These are phyloP conservation scores for Clonostachys chloroleuca DNA, from an alignment of 2,329 filamentous ascomycete species.

Conservation along the genomic window DNA sequence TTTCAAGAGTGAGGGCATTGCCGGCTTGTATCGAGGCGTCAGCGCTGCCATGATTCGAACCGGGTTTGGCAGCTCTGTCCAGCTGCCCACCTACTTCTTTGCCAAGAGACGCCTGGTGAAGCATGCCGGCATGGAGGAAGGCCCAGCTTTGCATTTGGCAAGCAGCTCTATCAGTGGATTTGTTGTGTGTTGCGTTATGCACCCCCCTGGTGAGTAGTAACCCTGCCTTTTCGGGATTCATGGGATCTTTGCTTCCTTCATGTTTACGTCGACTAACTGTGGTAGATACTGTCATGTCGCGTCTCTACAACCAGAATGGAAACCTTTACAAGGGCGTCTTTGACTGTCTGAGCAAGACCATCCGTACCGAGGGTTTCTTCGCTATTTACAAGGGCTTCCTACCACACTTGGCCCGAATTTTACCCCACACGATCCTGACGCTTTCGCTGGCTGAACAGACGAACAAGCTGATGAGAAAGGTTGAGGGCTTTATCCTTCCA, in stretches of 20 bases:
- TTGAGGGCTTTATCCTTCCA: constrained; percentile 60
- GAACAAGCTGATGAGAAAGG: constrained; percentile 80
- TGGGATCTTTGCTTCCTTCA: no score
- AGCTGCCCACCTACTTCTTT: constrained; percentile 97
- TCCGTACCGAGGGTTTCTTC: constrained; percentile 84
- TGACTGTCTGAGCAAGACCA: constrained; percentile 86
- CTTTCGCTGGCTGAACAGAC: constrained; percentile 94
- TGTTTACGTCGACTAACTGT: background rate
- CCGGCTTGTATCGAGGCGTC: constrained; percentile 85
- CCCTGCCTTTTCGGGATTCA: no score
- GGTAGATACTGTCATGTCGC: constrained; percentile 92
- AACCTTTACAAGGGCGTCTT: constrained; percentile 93
- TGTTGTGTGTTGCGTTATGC: constrained; percentile 97
- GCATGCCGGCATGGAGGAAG: constrained; percentile 86
- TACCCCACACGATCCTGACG: constrained; percentile 93
- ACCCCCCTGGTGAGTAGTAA: constrained; percentile 70
- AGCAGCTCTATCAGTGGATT: constrained; percentile 90
- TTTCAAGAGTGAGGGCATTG: constrained; percentile 69
- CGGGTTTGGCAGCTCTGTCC: constrained; percentile 91
- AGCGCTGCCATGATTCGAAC: constrained; percentile 93
- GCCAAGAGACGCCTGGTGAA: constrained; percentile 81
- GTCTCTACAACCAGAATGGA: constrained; percentile 97
- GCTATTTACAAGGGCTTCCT: constrained; percentile 98
- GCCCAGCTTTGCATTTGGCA: constrained; percentile 79
- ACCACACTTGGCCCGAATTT: constrained; percentile 86